phyloP scores from a whole-genome alignment of 139 green algal genomes.

The Mychonastes homosphaera region DNA sequence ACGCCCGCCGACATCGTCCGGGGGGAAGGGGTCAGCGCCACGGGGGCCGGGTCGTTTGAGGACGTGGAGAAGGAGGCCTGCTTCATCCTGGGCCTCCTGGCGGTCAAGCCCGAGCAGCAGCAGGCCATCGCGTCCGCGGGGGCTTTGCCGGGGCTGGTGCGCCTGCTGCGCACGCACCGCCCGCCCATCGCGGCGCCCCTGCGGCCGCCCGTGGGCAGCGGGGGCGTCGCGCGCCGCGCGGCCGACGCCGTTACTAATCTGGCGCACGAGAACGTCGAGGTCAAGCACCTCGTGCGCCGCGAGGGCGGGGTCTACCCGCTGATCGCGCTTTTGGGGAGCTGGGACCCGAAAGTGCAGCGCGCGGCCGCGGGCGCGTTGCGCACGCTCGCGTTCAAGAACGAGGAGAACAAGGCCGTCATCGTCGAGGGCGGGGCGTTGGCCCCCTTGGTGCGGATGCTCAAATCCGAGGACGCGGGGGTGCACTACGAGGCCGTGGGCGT shows the following conservation, averaged over 20 bases:
- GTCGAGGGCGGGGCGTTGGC: conserved; percentile 82
- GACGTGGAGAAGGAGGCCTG: conserved; percentile 82
- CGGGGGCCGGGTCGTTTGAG: too few relatives aligned
- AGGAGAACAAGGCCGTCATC: conserved; percentile 97
- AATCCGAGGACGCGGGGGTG: conserved; percentile 69
- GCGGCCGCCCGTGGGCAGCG: conserved; percentile 10
- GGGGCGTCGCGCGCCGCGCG: conserved; percentile 58
- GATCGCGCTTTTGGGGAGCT: conserved; percentile 69
- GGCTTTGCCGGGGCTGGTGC: conserved; percentile 54
- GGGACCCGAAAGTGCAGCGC: conserved; percentile 82
- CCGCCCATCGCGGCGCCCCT: conserved; percentile 26
- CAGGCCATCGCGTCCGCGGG: conserved; percentile 58
- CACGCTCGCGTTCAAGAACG: conserved; percentile 97
- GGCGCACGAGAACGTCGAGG: conserved; percentile 87
- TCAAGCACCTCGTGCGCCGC: conserved; percentile 64
- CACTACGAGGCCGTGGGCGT: conserved; percentile 98
- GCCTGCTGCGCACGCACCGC: conserved; percentile 50
- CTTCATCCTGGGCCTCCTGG: conserved; percentile 84
- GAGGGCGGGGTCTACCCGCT: conserved; percentile 88
- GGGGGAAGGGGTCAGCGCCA: too few relatives aligned
- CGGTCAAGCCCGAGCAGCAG: conserved; percentile 81
- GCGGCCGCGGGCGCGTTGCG: conserved; percentile 77
- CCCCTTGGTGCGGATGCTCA: conserved; percentile 87
- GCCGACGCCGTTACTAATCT: conserved; percentile 95
- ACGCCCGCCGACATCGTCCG: too few relatives aligned